A percentile compares a stretch with the other conserved stretches of the same genome.
phyloP scores from a whole-genome alignment of 495 filamentous ascomycete species.

The Neurospora sp. region DNA sequence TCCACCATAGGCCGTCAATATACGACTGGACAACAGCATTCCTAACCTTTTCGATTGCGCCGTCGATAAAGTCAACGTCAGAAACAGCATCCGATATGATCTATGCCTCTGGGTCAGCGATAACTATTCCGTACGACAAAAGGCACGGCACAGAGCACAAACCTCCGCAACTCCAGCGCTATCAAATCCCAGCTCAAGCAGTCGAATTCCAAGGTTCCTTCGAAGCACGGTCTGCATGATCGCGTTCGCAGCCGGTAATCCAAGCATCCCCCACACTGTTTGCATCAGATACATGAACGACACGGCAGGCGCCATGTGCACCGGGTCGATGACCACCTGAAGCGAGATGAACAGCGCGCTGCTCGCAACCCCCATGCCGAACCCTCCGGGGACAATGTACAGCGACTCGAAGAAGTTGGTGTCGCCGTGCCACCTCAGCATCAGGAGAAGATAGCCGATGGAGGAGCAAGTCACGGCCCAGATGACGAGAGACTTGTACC shows the following conservation, averaged over 20 bases:
- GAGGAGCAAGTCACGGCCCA: slow-evolving; percentile 40
- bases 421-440: slow-evolving; percentile 52
- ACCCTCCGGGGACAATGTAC: slow-evolving; percentile 48
- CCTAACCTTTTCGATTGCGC: slow-evolving; percentile 26
- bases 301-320: slow-evolving; percentile 46
- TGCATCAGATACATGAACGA: slow-evolving; percentile 42
- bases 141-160: no score
- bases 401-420: slow-evolving; percentile 51
- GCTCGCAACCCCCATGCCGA: slow-evolving; percentile 45
- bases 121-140: neutral
- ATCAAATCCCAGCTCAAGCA: slow-evolving; percentile 16
- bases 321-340: slow-evolving; percentile 38
- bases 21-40: slow-evolving; percentile 24
- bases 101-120: slow-evolving; percentile 5
- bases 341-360: slow-evolving; percentile 48
- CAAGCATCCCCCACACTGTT: slow-evolving; percentile 42
- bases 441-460: slow-evolving; percentile 43
- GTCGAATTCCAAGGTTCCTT: slow-evolving; percentile 9
- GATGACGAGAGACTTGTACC: slow-evolving; percentile 47
- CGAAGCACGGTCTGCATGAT: slow-evolving; percentile 26
- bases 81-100: slow-evolving; percentile 30
- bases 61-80: slow-evolving; percentile 41
- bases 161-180: slow-evolving; percentile 4
- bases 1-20: slow-evolving; percentile 29
- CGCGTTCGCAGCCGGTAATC: slow-evolving; percentile 40